Evolutionary conservation across 192 early-diverging fungal genomes (phyloP), one percentile per base, ranked within the genome.

Genomic region (Coemansia biformis): DNA sequence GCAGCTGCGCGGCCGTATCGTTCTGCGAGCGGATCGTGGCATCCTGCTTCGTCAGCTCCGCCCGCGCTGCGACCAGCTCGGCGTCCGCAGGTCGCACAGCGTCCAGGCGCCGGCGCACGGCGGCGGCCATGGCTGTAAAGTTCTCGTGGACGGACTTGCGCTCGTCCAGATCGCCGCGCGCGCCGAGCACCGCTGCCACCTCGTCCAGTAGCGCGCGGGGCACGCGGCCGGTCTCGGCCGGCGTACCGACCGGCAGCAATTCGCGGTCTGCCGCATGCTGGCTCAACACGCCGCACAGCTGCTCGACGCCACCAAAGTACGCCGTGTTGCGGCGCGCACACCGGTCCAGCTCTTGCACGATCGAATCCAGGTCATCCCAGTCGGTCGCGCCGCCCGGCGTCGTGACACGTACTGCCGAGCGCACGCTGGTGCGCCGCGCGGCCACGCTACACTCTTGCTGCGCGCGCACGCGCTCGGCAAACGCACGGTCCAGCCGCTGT

Each of bases 291-390:
- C 42, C 33, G 22, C 64, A 63, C 18, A 74, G 52, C 24, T 41
- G 34, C 13, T 49, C 64, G 8, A 74, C 64, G 13, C 51, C 62
- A 1, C 14, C 39, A 62, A 74, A 62, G 39, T 54, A 74, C 11
- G 40, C 33, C 22, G 8, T 42, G 54, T 67, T 66, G 23, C 43
- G 44, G 12, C n/a, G 37, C 34, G 45, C 37, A 43, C 63, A 58
- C 15, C 41, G 44, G 18, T 63, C 50, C 30, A 74, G 41, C 51
- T 74, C 71, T 8, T 23, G 39, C 42, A 49, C 36, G 24, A 74
- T 62, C 1, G 71, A 61, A 8, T 53, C 71, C 12, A 67, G 14
- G 33, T 74, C 64, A 18, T 63, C 64, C 71, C 71, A 74, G 38
- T 74, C 55, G 13, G 68, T 72, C 37, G 48, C 54, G 14, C 48